Conservation (phyloP, 2,329 filamentous ascomycete genomes). For the Phaeomoniella chlamydospora region DNA sequence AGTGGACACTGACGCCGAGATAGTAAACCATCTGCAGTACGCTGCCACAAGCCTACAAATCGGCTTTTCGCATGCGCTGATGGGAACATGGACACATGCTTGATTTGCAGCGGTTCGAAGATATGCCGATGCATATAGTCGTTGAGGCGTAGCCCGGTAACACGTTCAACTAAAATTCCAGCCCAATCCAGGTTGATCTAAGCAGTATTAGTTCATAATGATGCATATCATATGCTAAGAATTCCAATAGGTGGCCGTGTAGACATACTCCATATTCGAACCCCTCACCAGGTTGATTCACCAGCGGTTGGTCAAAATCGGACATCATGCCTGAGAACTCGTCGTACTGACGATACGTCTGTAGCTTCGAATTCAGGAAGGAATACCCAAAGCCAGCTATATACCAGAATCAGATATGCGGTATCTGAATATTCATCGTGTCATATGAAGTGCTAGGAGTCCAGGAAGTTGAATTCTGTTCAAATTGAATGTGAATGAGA, state of each 20-base stretch:
- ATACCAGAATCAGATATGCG: no score
- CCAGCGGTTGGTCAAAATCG: conserved; percentile 30
- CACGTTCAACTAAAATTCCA: conserved; percentile 32
- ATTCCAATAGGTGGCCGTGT: no score
- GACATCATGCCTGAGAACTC: conserved; percentile 36
- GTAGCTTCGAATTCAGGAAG: conserved; percentile 31
- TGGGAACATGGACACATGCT: conserved; percentile 44
- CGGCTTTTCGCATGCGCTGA: conserved; percentile 36
- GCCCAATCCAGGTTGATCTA: conserved; percentile 41
- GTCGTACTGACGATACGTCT: no score
- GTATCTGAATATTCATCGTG: no score
- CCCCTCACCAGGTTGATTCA: conserved; percentile 48
- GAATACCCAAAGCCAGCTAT: conserved; percentile 26
- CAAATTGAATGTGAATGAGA: conserved; percentile 12
- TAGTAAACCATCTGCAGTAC: conserved; percentile 34
- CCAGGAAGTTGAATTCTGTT: not conserved
- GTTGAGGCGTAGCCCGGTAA: conserved; percentile 27
- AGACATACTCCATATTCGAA: conserved; percentile 56
- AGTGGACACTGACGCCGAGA: conserved; percentile 30
- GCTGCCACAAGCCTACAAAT: no score
- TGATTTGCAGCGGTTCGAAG: conserved; percentile 31
- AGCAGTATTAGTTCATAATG: no score
- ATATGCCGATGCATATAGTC: conserved; percentile 35
- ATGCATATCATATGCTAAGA: no score
- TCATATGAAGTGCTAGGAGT: no score